These are phyloP conservation scores for Davidsoniella neocaledoniae DNA, from an alignment of 2,329 filamentous ascomycete species.

Conservation along the genomic window DNA sequence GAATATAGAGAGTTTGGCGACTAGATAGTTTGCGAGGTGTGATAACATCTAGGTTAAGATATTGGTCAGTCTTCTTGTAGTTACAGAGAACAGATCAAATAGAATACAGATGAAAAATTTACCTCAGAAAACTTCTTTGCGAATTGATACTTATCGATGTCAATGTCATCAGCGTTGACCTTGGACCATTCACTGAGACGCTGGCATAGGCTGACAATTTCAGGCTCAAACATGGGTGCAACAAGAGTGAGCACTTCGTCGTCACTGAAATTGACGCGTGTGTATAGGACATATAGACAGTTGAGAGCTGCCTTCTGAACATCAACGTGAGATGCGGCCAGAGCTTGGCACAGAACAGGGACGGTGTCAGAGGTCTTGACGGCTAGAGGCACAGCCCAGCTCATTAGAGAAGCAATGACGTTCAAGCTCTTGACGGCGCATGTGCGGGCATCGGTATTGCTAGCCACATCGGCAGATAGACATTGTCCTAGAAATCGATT, in stretches of 20 bases:
- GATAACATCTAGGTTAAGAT: conserved; percentile 50
- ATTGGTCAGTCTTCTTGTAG: neutral
- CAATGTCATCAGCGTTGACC: conserved; percentile 65
- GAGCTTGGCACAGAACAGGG: conserved; percentile 49
- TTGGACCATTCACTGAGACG: conserved; percentile 66
- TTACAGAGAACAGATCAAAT: neutral
- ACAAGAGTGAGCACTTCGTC: conserved; percentile 65
- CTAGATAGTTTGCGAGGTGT: conserved; percentile 67
- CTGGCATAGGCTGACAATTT: conserved; percentile 53
- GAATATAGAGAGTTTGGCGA: conserved; percentile 54
- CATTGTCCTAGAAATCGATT: conserved; percentile 59
- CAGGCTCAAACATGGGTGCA: conserved; percentile 59
- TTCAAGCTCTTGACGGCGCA: conserved; percentile 64
- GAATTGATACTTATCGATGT: conserved; percentile 82
- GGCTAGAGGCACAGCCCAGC: conserved; percentile 77
- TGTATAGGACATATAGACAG: conserved; percentile 68
- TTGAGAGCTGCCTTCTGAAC: conserved; percentile 69
- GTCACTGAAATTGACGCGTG: conserved; percentile 54
- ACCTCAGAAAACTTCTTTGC: conserved; percentile 91
- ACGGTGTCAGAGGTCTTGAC: conserved; percentile 57
- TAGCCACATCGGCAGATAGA: conserved; percentile 45
- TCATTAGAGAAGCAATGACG: conserved; percentile 61
- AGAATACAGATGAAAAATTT: conserved; percentile 16
- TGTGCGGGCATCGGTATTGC: conserved; percentile 47
- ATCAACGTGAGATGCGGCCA: conserved; percentile 52